phyloP scores from a whole-genome alignment of 768 basidiomycete species.

The Panaeolus cyanescens region DNA sequence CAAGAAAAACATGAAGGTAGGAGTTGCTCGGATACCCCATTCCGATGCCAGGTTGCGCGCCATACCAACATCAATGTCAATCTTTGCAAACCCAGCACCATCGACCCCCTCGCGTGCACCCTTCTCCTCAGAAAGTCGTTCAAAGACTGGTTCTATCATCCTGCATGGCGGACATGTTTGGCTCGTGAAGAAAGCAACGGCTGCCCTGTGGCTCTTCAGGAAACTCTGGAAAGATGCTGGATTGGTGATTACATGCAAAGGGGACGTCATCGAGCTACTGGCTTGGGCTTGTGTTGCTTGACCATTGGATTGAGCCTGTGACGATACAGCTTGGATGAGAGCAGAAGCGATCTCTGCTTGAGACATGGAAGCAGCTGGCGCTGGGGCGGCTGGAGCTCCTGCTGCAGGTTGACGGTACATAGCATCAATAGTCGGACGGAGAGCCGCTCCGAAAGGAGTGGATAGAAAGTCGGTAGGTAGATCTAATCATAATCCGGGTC shows the following conservation, averaged over 20 bases:
- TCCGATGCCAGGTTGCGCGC: conserved; percentile 60
- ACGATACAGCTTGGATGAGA: conserved; percentile 57
- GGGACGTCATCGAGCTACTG: conserved; percentile 54
- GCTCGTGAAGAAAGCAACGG: conserved; percentile 82
- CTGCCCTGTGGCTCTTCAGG: conserved; percentile 65
- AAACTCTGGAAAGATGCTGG: conserved; percentile 69
- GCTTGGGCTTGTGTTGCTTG: conserved; percentile 27
- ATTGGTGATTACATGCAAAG: conserved; percentile 77
- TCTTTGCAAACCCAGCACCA: conserved; percentile 80
- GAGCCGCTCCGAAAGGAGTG: conserved; percentile 82
- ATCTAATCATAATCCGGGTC: conserved; percentile 38
- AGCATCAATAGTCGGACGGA: conserved; percentile 88
- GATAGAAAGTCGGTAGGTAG: conserved; percentile 84
- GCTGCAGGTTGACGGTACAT: conserved; percentile 74
- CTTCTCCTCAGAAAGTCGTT: conserved; percentile 71
- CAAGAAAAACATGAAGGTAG: conserved; percentile 88
- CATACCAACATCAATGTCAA: conserved; percentile 76
- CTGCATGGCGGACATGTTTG: conserved; percentile 77
- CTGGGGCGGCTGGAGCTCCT: conserved; percentile 34
- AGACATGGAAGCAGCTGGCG: conserved; percentile 27
- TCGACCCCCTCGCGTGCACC: conserved; percentile 36
- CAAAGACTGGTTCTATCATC: conserved; percentile 84
- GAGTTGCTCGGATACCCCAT: conserved; percentile 75
- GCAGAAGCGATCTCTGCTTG: conserved; percentile 48
- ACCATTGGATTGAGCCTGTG: conserved; percentile 42